Base-by-base conservation (phyloP, 805 yeast genomes). In the Kockiozyma suomiensis region DNA sequence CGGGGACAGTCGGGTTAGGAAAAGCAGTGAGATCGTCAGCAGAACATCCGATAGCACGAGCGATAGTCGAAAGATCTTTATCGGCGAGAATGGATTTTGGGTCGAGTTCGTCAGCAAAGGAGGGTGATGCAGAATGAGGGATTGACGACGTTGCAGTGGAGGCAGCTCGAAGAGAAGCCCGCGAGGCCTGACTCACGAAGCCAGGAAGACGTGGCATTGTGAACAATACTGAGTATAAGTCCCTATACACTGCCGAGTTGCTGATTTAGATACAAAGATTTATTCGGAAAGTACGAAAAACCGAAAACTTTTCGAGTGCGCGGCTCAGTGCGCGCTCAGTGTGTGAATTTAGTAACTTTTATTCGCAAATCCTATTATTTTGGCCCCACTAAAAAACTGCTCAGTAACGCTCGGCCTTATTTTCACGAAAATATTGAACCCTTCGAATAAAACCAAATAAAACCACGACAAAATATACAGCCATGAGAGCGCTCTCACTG, bases 1-100 rank as follows among this genome's bases (percentile, higher is more conserved):
- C 57, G 10, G 62, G 56, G 6, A 12, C 42, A 33, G 19, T 19
- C 6, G 33, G 30, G 26, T 26, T 54, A 19, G 62, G 56, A 33
- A 40, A 61, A 25, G 60, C 59, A 10, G 28, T 33, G n/a, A 61
- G 57, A 23, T 61, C 65, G 15, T 51, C 57, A 8, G 28, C 54
- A 4, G 52, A 26, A 42, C 65, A 61, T 4, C 65, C 65, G 43
- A 61, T 61, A 19, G 63, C 63, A 12, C 54, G 49, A 4, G 65
- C 59, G 21, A 47, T 32, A 10, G 15, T 19, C 26, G 8, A 1
- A 8, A 52, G 28, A 30, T 59, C 42, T 1, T 15, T 43, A 0
- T 32, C 56, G 30, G 47, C 26, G 30, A 19, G 41, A 12, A 45
- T 35, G 5, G 26, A 7, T 30, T 7, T 6, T 21, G 52, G 55